These are phyloP conservation scores for Annulohypoxylon moriforme DNA, from an alignment of 495 filamentous ascomycete genomes.

Conservation along the genomic window DNA sequence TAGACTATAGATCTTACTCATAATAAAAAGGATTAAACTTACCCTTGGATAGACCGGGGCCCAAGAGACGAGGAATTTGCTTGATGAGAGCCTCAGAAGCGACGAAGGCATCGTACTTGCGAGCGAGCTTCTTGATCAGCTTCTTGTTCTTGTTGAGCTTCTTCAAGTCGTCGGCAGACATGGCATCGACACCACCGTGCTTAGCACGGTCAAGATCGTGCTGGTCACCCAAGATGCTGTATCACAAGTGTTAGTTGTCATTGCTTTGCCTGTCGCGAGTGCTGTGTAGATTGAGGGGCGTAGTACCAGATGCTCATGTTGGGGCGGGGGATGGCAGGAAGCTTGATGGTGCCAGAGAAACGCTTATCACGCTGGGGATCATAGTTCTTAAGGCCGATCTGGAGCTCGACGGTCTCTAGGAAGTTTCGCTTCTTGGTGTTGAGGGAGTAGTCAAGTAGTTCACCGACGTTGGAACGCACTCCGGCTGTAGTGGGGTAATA, in stretches of 20 bases:
- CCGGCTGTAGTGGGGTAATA: constrained; percentile 70
- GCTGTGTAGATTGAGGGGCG: constrained; percentile 23
- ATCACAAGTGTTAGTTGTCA: constrained; percentile 52
- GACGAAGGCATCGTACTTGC: constrained; percentile 99
- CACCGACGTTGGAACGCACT: constrained; percentile 93
- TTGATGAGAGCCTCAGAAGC: constrained; percentile 96
- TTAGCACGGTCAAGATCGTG: constrained; percentile 99
- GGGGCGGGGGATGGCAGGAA: constrained; percentile 89
- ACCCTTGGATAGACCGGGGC: constrained; percentile 98
- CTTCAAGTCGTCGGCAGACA: constrained; percentile 98
- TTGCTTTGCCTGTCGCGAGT: constrained; percentile 11
- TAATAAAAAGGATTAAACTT: constrained; percentile 47
- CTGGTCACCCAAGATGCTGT: constrained; percentile 93
- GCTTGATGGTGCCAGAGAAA: constrained; percentile 98
- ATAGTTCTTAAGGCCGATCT: constrained; percentile 99
- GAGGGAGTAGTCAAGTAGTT: constrained; percentile 90
- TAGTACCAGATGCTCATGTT: constrained; percentile 86
- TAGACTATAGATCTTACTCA: neutral
- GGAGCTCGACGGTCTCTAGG: constrained; percentile 93
- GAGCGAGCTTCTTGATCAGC: constrained; percentile 99
- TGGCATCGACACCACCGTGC: constrained; percentile 96
- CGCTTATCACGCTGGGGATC: constrained; percentile 99
- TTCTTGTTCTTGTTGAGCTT: constrained; percentile 99
- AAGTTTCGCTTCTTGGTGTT: constrained; percentile 99
- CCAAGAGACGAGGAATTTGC: constrained; percentile 99